Base-by-base conservation (phyloP, 2,329 filamentous ascomycete species). In the Aspergillus pseudonomiae region DNA sequence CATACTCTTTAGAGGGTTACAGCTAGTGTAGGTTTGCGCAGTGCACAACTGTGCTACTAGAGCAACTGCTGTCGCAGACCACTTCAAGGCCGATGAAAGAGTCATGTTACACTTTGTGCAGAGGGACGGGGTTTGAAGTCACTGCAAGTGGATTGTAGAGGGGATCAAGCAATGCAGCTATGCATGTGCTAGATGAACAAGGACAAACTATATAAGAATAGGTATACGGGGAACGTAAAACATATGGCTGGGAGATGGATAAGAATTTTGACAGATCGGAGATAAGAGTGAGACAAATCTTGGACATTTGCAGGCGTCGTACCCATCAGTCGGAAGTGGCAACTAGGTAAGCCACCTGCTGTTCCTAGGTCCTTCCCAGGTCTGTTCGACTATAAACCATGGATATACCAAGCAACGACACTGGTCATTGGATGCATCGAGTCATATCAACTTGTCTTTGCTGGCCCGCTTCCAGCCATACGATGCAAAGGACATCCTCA, bases 1-100 rank as follows among this genome's bases (percentile, higher is more conserved):
- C 69, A 55, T 67, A 72, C 71, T 66, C 24, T 75, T 58, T n/a
- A 71, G 58, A 1, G 94, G 93, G 74, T 96, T 89, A 82, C 93
- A 97, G 54, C 83, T 77, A 19, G 91, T 92, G 65, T 81, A 88
- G 34, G 93, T 93, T 78, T 97, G 94, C 43, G 90, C 92, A 16
- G 70, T 64, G 48, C 63, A 60, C 24, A 65, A 57, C 10, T 62
- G 66, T 28, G 63, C 59, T 6, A 21, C 43, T 28, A 64, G 58
- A 2, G 58, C 64, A 19, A 53, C 34, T 48, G 64, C 62, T 28
- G 60, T 19, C 2, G 59, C 56, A 21, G 62, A 57, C 62, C 58
- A 65, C 39, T 59, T 43, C 46, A 62, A 24, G 7, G 21, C 57
- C 10, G 58, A 63, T 48, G 52, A 6, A 26, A 55, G 52, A 39